phyloP scores from a whole-genome alignment of 73 alveolate species.

The Tetrahymena elliotti region DNA sequence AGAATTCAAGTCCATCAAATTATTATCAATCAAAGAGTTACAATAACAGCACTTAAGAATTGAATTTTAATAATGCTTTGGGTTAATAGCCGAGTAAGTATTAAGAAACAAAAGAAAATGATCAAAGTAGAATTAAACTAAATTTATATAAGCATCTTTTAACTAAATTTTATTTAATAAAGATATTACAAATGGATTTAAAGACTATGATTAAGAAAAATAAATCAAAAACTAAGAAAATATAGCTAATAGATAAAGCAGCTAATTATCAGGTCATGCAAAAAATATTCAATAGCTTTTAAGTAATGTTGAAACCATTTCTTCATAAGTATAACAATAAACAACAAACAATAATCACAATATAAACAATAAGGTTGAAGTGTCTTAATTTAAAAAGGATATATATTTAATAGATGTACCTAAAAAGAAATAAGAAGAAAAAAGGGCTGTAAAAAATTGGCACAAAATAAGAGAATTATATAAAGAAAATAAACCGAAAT shows the following conservation, averaged over 20 bases:
- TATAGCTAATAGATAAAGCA: too few relatives aligned
- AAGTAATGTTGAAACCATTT: not conserved
- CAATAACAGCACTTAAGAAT: not conserved
- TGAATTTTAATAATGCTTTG: not conserved
- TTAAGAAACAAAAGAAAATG: not conserved
- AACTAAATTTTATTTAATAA: too few relatives aligned
- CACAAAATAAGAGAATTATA: not conserved
- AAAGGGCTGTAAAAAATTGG: not conserved
- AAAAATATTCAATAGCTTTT: not conserved
- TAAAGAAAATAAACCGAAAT: not conserved
- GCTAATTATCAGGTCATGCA: not conserved
- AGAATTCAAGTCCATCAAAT: not conserved
- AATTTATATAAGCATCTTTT: not conserved
- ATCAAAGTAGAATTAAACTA: not conserved
- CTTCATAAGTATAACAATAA: not conserved
- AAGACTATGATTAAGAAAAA: not conserved
- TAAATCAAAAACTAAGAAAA: not conserved
- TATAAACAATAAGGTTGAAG: not conserved
- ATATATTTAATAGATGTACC: not conserved
- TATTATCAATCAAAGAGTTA: not conserved
- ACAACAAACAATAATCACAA: too few relatives aligned
- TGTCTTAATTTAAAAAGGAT: not conserved
- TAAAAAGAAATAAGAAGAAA: not conserved
- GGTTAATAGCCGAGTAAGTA: not conserved
- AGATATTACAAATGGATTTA: not conserved